A percentile compares a stretch with the other conserved stretches of the same genome.
phyloP scores from a whole-genome alignment of 1,139 yeast species.

The Hyphopichia burtonii region DNA sequence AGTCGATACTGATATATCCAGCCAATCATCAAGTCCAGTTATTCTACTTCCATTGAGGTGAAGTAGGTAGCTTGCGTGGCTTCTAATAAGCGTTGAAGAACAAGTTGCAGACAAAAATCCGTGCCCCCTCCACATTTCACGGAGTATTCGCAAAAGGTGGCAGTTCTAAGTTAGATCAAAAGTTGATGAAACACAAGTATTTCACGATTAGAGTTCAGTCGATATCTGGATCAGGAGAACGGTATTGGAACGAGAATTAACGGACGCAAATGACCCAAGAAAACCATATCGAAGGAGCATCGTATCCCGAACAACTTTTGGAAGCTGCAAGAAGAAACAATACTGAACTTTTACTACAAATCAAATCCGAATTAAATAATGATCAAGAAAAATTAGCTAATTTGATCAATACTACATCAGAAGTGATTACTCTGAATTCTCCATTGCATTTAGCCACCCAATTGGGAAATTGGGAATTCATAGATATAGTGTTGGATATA shows the following conservation, averaged over 20 bases:
- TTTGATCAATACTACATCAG: slow-evolving; percentile 68
- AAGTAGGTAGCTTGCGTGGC: no score
- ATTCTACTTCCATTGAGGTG: no score
- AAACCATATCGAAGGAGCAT: slow-evolving; percentile 55
- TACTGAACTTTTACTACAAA: slow-evolving; percentile 63
- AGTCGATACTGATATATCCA: no score
- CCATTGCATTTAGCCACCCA: slow-evolving; percentile 80
- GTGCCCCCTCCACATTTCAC: not conserved
- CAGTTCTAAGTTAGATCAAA: not conserved
- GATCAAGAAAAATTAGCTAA: slow-evolving; percentile 51
- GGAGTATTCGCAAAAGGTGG: not conserved
- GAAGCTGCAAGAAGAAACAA: slow-evolving; percentile 91
- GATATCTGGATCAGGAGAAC: no score
- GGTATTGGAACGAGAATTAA: not conserved
- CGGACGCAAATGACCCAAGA: not conserved
- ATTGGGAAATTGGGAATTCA: slow-evolving; percentile 82
- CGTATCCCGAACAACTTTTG: slow-evolving; percentile 72
- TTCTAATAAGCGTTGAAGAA: no score
- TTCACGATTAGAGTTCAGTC: no score
- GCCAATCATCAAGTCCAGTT: no score
- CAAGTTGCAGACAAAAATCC: not conserved
- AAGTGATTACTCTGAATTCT: slow-evolving; percentile 75
- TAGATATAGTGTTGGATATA: slow-evolving; percentile 78
- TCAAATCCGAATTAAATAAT: slow-evolving; percentile 47
- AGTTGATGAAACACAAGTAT: no score